Evolutionary conservation across 202 grass and related monocot genomes (phyloP).

Genomic region (Setaria italica): DNA sequence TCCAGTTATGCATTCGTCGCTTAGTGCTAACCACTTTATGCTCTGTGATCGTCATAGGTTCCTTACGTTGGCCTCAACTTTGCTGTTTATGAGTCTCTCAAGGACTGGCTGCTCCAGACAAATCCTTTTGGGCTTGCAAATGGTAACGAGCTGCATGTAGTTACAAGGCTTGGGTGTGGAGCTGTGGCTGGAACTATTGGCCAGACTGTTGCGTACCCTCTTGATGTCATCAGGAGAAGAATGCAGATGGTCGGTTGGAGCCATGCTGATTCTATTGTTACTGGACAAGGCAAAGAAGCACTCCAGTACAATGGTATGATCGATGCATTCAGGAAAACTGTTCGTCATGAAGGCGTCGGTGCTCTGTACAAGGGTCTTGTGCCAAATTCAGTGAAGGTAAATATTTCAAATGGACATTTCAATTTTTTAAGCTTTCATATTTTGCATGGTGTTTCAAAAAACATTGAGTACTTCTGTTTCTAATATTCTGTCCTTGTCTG

Average conservation of each 20-base stretch:
- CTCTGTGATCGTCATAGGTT: conserved; percentile 59
- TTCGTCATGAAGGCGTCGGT: conserved; percentile 82
- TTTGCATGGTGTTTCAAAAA: background rate
- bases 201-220: conserved; percentile 96
- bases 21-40: conserved; percentile 39
- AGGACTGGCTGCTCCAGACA: conserved; percentile 78
- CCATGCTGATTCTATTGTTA: conserved; percentile 81
- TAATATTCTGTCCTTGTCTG: conserved; percentile 11
- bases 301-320: conserved; percentile 93
- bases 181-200: conserved; percentile 89
- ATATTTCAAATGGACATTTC: background rate
- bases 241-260: conserved; percentile 99
- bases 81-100: conserved; percentile 91
- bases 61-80: conserved; percentile 99
- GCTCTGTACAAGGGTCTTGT: conserved; percentile 99
- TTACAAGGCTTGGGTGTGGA: conserved; percentile 86
- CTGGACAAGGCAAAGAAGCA: conserved; percentile 65
- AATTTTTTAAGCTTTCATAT: background rate
- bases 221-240: conserved; percentile 94
- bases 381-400: conserved; percentile 96
- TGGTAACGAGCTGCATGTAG: conserved; percentile 76
- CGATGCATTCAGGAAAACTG: conserved; percentile 93
- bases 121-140: conserved; percentile 73
- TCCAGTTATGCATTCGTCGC: background rate
- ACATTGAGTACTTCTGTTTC: background rate